Evolutionary conservation across 805 yeast genomes (phyloP).

Genomic region (Yamadazyma sp.): DNA sequence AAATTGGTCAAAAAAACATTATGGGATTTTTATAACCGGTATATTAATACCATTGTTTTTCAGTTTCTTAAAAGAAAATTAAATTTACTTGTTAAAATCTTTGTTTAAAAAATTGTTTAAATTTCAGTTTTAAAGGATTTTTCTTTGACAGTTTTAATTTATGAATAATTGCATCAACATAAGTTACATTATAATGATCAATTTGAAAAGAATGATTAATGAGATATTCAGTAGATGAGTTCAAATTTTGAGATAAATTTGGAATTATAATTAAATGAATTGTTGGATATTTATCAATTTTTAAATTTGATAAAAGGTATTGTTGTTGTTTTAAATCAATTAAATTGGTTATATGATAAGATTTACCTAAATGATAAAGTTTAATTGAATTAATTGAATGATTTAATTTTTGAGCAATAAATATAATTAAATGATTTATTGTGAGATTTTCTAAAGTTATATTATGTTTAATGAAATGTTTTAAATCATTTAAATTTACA

Average conservation of each 20-base stretch:
- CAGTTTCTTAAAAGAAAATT: constrained; percentile 18
- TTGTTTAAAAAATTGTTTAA: constrained; percentile 1
- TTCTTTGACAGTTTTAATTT: neutral
- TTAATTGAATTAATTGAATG: constrained; percentile 4
- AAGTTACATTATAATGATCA: constrained; percentile 7
- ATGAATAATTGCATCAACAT: constrained; percentile 9
- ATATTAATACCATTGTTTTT: constrained; percentile 24
- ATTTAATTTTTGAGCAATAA: constrained; percentile 1
- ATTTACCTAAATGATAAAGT: constrained; percentile 14
- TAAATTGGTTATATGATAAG: constrained; percentile 4
- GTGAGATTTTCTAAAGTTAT: constrained; percentile 4
- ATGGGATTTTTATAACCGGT: constrained; percentile 20
- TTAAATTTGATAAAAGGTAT: constrained; percentile 5
- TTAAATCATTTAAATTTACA: neutral
- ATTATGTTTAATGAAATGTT: too few relatives aligned
- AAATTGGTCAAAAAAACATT: constrained; percentile 11
- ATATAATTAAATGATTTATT: constrained; percentile 10
- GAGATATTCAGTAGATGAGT: too few relatives aligned
- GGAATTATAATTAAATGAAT: constrained; percentile 7
- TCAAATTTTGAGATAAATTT: too few relatives aligned
- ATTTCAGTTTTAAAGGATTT: neutral
- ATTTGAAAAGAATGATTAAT: neutral
- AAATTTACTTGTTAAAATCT: neutral
- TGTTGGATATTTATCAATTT: constrained; percentile 11
- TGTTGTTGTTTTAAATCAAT: constrained; percentile 2